Evolutionary conservation across 371 early-diverging fungal species (phyloP), one percentile per base, ranked within the genome.

Genomic region (Conidiobolus incongruus): DNA sequence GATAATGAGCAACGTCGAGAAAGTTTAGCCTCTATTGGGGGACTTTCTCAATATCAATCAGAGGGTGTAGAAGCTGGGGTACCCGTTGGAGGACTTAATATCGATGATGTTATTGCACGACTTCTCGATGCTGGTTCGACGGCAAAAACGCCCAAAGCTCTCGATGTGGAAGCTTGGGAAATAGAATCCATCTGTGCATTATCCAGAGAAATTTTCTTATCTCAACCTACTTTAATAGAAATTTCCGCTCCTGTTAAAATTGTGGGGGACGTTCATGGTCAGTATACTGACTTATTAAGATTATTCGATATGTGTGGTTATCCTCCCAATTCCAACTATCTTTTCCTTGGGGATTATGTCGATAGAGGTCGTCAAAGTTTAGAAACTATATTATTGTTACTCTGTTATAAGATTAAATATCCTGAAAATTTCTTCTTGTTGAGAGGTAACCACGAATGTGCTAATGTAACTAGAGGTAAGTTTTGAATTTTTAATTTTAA

Each of bases 291-390:
- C 58, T 62, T 95, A 31, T 55, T 86, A 52, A 65, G 80, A 47
- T 56, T 90, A 34, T 95, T 85, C 56, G 87, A 79, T 55, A 58
- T 52, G 62, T 70, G 61, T 62, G 94, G 79, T 31, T 85, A 71
- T 63, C 92, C 77, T 45, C 92, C 76, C n/a, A 70, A 65, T 52
- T 66, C 75, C 57, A 90, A 81, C 68, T 92, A 83, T 53, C 61
- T 95, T 34, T 92, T 95, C 61, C 56, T 95, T 45, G 92, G 93
- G 26, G 97, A 96, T 55, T 96, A 94, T 62, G 97, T 96, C 17
- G 91, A 96, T 58, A 72, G 97, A 34, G 97, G 97, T 35, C 88
- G 92, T 52, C 88, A 91, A 58, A 75, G 77, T 41, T 63, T 96
- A n/a, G 97, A 96, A 60, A 88, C 90, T 5, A 92, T 96, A 49